A percentile compares a stretch with the other conserved stretches of the same genome.
Conservation (phyloP, 2,329 filamentous ascomycete genomes). For the Chalara sp. region DNA sequence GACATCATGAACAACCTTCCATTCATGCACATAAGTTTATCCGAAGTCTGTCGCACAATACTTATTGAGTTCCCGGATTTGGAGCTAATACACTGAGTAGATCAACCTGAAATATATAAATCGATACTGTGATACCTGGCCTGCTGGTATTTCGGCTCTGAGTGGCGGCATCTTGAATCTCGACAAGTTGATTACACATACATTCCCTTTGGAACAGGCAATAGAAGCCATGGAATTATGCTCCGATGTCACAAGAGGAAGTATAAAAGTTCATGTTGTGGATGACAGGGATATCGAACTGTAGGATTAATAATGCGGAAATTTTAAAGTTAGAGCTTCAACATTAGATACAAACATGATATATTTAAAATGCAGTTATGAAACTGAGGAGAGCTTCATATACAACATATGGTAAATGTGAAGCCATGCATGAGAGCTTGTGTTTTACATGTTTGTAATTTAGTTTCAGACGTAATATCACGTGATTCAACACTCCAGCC, state of each 20-base stretch:
- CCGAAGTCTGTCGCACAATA: slow-evolving; percentile 16
- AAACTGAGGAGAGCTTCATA: too few species aligned
- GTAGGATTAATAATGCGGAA: too few species aligned
- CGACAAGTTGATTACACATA: slow-evolving; percentile 56
- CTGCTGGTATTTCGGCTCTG: slow-evolving; percentile 54
- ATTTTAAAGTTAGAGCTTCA: too few species aligned
- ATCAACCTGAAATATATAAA: slow-evolving; percentile 67
- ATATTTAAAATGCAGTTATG: too few species aligned
- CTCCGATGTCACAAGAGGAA: slow-evolving; percentile 43
- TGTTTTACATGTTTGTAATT: too few species aligned
- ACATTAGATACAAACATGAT: too few species aligned
- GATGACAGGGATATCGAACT: slow-evolving; percentile 31
- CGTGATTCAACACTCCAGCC: too few species aligned
- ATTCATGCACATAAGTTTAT: slow-evolving; percentile 18
- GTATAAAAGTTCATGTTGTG: slow-evolving; percentile 55
- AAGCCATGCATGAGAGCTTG: too few species aligned
- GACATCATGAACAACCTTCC: slow-evolving; percentile 54
- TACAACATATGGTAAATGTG: too few species aligned
- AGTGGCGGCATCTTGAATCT: slow-evolving; percentile 53
- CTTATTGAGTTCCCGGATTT: neutral
- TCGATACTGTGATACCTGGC: slow-evolving; percentile 64
- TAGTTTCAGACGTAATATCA: too few species aligned
- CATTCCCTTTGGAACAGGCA: slow-evolving; percentile 54
- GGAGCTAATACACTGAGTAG: slow-evolving; percentile 27
- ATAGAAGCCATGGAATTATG: slow-evolving; percentile 48